Base-by-base conservation (phyloP, 1,284 basidiomycete genomes). In the Boletus semigastroideus region DNA sequence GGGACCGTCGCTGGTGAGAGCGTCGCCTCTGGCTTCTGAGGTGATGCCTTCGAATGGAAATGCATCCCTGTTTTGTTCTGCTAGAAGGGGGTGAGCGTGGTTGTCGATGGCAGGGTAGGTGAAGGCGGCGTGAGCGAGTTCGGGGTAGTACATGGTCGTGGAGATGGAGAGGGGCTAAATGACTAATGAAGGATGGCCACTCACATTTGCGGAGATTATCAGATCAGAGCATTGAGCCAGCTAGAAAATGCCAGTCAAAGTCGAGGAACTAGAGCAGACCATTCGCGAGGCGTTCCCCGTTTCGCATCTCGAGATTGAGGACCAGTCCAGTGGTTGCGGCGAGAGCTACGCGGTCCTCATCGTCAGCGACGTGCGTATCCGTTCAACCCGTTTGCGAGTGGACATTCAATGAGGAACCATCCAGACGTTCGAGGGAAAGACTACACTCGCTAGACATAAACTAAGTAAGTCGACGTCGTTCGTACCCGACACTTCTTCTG, bases 271-370 rank as follows among this genome's bases (percentile, higher is more conserved):
- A 48, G 85, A 89, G 65, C 65, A 71, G 40, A 78, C 80, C 13
- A 82, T 90, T 51, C 78, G 81, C 50, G 70, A 72, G 31, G 78
- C 78, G 0, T 76, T 90, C 52, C 76, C 80, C 2, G 78, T 89
- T 38, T 66, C 73, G 3, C 83, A 87, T 60, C 76, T 90, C 17
- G 78, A 89, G 62, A 84, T 91, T 44, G 74, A 83, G 56, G 89
- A 91, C 64, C 77, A 81, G 58, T 90, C 88, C 1, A 87, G 75
- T 58, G 89, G 89, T 6, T 92, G 89, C 58, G 89, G 89, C 2
- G 82, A 88, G 59, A 90, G 76, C 63, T 92, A 90, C 61, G 72
- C 79, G 0, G 78, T 92, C 34, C 64, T 88, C 25, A 77, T 92
- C 33, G 89, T 92, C 57, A 90, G 87, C 73, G 80, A 86, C 62